These are phyloP conservation scores for Tetrahymena borealis DNA, from an alignment of 73 alveolate species.

Conservation along the genomic window DNA sequence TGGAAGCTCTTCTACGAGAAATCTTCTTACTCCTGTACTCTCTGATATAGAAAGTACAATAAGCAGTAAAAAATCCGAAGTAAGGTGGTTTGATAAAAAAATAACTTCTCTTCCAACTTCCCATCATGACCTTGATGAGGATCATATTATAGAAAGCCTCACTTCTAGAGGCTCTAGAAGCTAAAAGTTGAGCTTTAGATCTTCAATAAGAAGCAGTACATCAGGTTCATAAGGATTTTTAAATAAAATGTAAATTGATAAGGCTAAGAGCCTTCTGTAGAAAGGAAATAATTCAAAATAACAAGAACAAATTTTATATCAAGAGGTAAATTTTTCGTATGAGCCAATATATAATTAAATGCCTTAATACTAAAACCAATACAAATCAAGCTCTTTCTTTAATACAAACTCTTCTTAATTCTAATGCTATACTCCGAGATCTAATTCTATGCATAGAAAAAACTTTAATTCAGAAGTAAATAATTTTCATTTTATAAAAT, in stretches of 20 bases:
- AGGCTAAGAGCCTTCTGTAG: background rate
- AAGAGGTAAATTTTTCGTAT: background rate
- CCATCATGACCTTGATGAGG: background rate
- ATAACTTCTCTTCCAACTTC: background rate
- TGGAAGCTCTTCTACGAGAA: background rate
- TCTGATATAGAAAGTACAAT: background rate
- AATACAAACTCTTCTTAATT: background rate
- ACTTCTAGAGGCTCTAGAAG: background rate
- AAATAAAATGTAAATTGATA: background rate
- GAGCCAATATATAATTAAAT: background rate
- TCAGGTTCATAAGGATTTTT: background rate
- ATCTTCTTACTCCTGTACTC: background rate
- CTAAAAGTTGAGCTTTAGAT: background rate
- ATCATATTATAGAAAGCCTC: background rate
- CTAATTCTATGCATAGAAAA: too few species aligned
- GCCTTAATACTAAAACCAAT: background rate
- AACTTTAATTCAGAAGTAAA: too few species aligned
- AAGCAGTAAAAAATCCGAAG: background rate
- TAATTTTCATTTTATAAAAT: too few species aligned
- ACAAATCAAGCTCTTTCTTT: background rate
- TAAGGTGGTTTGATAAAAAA: background rate
- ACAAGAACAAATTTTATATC: background rate
- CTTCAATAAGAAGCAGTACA: background rate
- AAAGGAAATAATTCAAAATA: background rate
- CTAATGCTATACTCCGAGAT: background rate